These are phyloP conservation scores for Diphasiastrum complanatum DNA, from an alignment of 83 land plant species.

Conservation along the genomic window DNA sequence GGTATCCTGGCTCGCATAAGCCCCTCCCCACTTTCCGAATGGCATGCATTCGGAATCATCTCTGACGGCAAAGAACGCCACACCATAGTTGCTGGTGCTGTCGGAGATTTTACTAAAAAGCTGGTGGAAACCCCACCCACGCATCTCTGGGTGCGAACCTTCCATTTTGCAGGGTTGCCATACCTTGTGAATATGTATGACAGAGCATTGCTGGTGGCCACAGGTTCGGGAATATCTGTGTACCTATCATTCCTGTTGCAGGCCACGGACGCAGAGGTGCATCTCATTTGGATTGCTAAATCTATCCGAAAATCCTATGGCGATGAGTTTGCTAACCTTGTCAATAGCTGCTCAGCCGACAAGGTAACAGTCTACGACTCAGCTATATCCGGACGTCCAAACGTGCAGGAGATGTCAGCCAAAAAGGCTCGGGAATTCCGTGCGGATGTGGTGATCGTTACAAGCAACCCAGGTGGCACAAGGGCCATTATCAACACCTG, in stretches of 20 bases:
- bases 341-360: constrained; percentile 31
- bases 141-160: constrained; percentile 43
- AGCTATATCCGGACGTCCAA: constrained; percentile 44
- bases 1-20: constrained; percentile 44
- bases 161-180: constrained; percentile 51
- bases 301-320: constrained; percentile 49
- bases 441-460: constrained; percentile 54
- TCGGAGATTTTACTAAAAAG: constrained; percentile 52
- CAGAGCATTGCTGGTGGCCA: constrained; percentile 42
- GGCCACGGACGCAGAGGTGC: constrained; percentile 41
- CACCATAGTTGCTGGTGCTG: constrained; percentile 64
- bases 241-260: constrained; percentile 56
- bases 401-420: constrained; percentile 39
- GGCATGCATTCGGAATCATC: constrained; percentile 64
- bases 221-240: constrained; percentile 55
- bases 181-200: constrained; percentile 51
- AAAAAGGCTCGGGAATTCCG: constrained; percentile 34
- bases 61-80: constrained; percentile 41
- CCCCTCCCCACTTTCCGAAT: constrained; percentile 49
- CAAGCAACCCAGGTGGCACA: constrained; percentile 52
- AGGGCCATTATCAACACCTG: constrained; percentile 47
- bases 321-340: constrained; percentile 33
- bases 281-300: constrained; percentile 52
- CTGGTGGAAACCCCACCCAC: constrained; percentile 46
- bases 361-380: constrained; percentile 53